Evolutionary conservation across 1,284 basidiomycete species (phyloP).

Genomic region (Salmacisia buchloeana): DNA sequence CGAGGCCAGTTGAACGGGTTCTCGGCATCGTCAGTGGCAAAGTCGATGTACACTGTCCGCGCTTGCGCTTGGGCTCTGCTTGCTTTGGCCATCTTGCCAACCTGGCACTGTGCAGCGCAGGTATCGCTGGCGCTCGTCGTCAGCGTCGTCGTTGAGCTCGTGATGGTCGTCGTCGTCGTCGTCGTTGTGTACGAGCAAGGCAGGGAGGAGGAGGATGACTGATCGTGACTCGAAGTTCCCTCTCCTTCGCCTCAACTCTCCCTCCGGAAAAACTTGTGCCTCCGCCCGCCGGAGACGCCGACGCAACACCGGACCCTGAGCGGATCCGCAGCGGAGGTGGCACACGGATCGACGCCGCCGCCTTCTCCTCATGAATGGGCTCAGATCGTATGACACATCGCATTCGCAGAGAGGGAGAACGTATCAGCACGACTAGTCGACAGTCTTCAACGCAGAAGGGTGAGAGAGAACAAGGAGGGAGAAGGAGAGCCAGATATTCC

Average conservation of each 20-base stretch:
- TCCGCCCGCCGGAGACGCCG: too few species aligned
- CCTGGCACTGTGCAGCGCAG: not conserved
- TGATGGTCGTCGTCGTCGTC: not conserved
- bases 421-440: too few species aligned
- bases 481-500: not conserved
- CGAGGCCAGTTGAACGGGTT: constrained; percentile 38
- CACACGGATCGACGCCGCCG: too few species aligned
- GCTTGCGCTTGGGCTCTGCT: not conserved
- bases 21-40: constrained; percentile 25
- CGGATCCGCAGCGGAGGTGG: too few species aligned
- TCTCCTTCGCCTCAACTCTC: too few species aligned
- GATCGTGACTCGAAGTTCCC: too few species aligned
- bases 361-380: too few species aligned
- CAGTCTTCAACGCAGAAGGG: not conserved
- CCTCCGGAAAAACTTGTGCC: too few species aligned
- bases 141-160: not conserved
- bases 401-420: too few species aligned
- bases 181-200: not conserved
- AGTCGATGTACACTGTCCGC: constrained; percentile 29
- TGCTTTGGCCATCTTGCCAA: constrained; percentile 5
- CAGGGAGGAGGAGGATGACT: too few species aligned
- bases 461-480: not conserved
- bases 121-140: not conserved
- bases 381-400: too few species aligned
- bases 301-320: too few species aligned